phyloP scores from a whole-genome alignment of 768 basidiomycete genomes.

The Boletus reticulatus region DNA sequence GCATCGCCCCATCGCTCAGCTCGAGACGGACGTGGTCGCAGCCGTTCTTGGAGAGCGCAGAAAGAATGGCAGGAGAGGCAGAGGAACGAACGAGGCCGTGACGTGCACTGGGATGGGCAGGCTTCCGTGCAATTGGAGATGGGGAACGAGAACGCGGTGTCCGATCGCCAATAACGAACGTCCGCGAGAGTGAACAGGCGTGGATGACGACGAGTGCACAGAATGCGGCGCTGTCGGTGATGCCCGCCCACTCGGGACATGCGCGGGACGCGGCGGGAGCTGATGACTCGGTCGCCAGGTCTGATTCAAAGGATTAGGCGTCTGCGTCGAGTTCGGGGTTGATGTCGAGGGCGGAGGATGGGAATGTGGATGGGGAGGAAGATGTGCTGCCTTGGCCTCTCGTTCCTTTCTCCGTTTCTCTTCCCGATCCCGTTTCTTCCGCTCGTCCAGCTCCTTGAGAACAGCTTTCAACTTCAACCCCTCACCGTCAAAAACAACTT shows the following conservation, averaged over 20 bases:
- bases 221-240: conserved; percentile 24
- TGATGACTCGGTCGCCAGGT: conserved; percentile 26
- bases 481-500: conserved; percentile 79
- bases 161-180: conserved; percentile 25
- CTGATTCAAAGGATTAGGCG: conserved; percentile 19
- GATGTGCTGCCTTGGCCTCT: conserved; percentile 20
- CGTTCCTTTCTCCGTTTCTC: conserved; percentile 46
- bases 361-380: conserved; percentile 3
- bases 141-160: conserved; percentile 35
- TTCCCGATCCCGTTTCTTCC: conserved; percentile 45
- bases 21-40: conserved; percentile 66
- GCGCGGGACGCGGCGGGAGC: conserved; percentile 28
- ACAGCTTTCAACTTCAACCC: conserved; percentile 62
- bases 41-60: conserved; percentile 58
- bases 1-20: conserved; percentile 42
- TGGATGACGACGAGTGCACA: conserved; percentile 34
- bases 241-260: conserved; percentile 25
- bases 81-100: conserved; percentile 21
- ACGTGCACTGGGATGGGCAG: conserved; percentile 32
- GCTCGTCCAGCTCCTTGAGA: conserved; percentile 59
- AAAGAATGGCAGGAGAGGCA: conserved; percentile 24
- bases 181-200: conserved; percentile 30
- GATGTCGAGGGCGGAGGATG: conserved; percentile 17
- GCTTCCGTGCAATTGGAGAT: conserved; percentile 41
- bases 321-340: conserved; percentile 29